Evolutionary conservation across 1,284 basidiomycete species (phyloP), one percentile per base, ranked within the genome.

Genomic region (Cutaneotrichosporon sp.): DNA sequence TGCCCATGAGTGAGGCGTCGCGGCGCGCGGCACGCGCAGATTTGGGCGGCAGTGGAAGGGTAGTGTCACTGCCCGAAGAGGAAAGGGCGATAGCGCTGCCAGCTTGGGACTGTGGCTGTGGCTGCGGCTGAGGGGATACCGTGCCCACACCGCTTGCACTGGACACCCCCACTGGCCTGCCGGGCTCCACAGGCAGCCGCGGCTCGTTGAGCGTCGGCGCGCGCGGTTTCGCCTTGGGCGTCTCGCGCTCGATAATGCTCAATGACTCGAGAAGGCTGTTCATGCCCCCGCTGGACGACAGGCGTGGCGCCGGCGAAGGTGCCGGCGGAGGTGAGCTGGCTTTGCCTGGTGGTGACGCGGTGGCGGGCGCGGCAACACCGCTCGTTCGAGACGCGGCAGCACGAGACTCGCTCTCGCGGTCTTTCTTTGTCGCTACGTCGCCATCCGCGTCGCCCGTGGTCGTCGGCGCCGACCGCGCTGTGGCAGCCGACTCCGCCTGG

Each of bases 211-310:
- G 39, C 8, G 8, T 2, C 1, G 54, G 50, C 8, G 54, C 41
- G 10, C 1, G 15, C 13, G 54, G 38, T 5, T 15, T 12, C 4
- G 15, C 26, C 1, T 14, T 8, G 1, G 55, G 55, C 36, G 55
- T 57, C 4, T 33, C 48, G 41, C 55, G 55, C 55, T 57, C 55
- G 39, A 49, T 42, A 40, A 57, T 53, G 2, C 44, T 21, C 18
- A 57, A 51, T 4, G 20, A 18, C 1, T 51, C 51, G 34, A 51
- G 37, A n/a, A 57, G 51, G 26, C 34, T 33, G 22, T 9, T 2
- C 21, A 55, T 38, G 42, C 17, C n/a, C n/a, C n/a, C n/a, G n/a
- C n/a, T n/a, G 20, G 34, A 36, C 34, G n/a, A n/a, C n/a, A n/a
- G n/a, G n/a, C 12, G 18, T 34, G 18, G 4, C 35, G 34, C 18